Evolutionary conservation across 1,139 yeast genomes (phyloP), one percentile per base, ranked within the genome.

Genomic region (Diutina ranongensis): DNA sequence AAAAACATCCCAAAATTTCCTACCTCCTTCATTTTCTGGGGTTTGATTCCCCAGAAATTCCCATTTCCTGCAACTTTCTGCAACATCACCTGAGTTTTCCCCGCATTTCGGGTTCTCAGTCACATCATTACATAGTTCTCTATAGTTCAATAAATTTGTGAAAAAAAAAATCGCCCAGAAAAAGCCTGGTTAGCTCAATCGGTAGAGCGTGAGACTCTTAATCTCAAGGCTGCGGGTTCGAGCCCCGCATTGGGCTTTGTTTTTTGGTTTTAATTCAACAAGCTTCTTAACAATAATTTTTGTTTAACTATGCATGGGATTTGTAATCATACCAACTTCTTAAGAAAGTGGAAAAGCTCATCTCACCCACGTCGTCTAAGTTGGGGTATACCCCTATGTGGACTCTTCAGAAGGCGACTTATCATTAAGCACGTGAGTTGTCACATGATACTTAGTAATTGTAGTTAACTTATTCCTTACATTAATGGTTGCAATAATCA

Each of bases 171-270:
- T 27, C 10, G 12, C 10, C 31, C 31, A 12, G 31, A 27, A 25
- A 25, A 31, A 31, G 70, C 45, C 65, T 59, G 46, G 53, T 46
- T 51, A 52, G 48, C 54, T 51, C 50, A 53, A 54, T 49, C 53
- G 54, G 59, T 56, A 45, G 60, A 53, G 49, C 55, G 52, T 47
- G 68, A 44, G 71, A 67, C 50, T 62, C 64, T 51, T 63, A 55
- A 51, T 55, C 64, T 13, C 56, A 41, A 41, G 45, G 45, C 34
- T 41, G 45, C 45, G 45, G 45, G 45, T 41, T 41, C 45, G 45
- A 41, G 45, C 45, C 45, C 45, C 44, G 44, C 44, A 40, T 40
- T 20, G 44, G 44, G 44, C 44, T 40, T 38, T 34, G 12, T 34
- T 34, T 34, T 34, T 25, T 25, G 28, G 8, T 7, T 25, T 25